These are phyloP conservation scores for Chaetoscypha palmicola DNA, from an alignment of 2,329 filamentous ascomycete genomes.

Conservation along the genomic window DNA sequence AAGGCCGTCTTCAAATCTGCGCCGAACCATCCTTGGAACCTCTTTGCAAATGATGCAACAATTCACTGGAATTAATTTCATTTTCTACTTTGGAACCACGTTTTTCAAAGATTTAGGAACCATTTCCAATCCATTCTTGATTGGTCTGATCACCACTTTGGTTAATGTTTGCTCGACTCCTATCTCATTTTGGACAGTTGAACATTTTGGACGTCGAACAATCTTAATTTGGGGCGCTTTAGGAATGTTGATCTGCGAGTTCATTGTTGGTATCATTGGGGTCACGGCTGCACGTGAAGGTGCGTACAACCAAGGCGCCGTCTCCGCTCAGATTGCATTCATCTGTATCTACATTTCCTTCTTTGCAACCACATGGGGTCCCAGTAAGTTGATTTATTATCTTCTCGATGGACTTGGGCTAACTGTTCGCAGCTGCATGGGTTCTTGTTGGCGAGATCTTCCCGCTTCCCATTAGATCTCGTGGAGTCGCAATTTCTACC, in stretches of 20 bases:
- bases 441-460: conserved; percentile 81
- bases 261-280: conserved; percentile 65
- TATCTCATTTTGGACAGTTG: conserved; percentile 75
- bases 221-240: conserved; percentile 72
- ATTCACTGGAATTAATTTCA: conserved; percentile 79
- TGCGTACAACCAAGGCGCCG: conserved; percentile 36
- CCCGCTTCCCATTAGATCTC: conserved; percentile 77
- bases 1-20: conserved; percentile 58
- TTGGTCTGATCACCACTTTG: conserved; percentile 84
- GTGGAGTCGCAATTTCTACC: conserved; percentile 66
- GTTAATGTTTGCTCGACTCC: conserved; percentile 84
- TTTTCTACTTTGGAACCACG: conserved; percentile 88
- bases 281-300: conserved; percentile 40
- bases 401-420: no score
- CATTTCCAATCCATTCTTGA: conserved; percentile 66
- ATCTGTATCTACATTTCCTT: conserved; percentile 79
- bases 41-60: conserved; percentile 81
- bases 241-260: conserved; percentile 81
- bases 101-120: conserved; percentile 68
- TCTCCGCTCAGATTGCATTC: conserved; percentile 70
- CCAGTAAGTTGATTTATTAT: neutral
- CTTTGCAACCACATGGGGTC: conserved; percentile 78
- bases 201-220: conserved; percentile 70
- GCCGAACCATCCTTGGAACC: conserved; percentile 63
- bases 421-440: conserved; percentile 56